Conservation (phyloP, 1,284 basidiomycete species). For the Trametes polyzona region DNA sequence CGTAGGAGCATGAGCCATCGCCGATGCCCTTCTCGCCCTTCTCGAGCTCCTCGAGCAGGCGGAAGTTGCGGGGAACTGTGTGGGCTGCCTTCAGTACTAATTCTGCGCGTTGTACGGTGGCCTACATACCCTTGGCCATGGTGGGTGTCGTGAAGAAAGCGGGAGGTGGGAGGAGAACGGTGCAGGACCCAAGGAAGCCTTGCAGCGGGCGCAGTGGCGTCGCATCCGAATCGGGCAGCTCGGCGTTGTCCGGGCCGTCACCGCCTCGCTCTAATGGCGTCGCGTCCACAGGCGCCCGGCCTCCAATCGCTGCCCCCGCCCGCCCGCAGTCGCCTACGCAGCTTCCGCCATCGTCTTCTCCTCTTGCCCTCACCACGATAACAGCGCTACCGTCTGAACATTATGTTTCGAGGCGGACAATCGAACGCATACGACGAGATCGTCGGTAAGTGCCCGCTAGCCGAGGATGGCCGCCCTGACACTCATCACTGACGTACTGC, state of each 20-base stretch:
- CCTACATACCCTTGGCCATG: conserved; percentile 64
- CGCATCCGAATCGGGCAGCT: conserved; percentile 18
- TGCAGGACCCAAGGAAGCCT: too few species aligned
- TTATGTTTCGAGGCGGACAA: conserved; percentile 69
- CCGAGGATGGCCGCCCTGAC: neutral
- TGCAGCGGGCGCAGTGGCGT: conserved; percentile 20
- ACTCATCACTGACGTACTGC: neutral
- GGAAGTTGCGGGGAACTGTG: conserved; percentile 94
- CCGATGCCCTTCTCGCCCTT: conserved; percentile 99
- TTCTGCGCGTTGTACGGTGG: neutral
- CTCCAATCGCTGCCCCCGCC: neutral
- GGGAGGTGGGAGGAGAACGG: conserved; percentile 3
- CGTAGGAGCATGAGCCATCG: conserved; percentile 96
- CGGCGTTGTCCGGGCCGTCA: conserved; percentile 26
- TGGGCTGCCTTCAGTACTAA: neutral
- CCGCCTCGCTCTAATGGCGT: conserved; percentile 8
- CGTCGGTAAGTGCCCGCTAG: conserved; percentile 67
- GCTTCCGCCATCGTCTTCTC: conserved; percentile 13
- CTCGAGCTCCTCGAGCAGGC: conserved; percentile 96
- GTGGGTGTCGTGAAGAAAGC: conserved; percentile 20
- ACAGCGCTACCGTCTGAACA: neutral
- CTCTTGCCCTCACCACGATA: conserved; percentile 2
- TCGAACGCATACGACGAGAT: conserved; percentile 92
- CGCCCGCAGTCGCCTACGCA: conserved; percentile 27
- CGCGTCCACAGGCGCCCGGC: neutral